These are phyloP conservation scores for Phaeosphaeria sp. DNA, from an alignment of 2,329 filamentous ascomycete genomes.

Conservation along the genomic window DNA sequence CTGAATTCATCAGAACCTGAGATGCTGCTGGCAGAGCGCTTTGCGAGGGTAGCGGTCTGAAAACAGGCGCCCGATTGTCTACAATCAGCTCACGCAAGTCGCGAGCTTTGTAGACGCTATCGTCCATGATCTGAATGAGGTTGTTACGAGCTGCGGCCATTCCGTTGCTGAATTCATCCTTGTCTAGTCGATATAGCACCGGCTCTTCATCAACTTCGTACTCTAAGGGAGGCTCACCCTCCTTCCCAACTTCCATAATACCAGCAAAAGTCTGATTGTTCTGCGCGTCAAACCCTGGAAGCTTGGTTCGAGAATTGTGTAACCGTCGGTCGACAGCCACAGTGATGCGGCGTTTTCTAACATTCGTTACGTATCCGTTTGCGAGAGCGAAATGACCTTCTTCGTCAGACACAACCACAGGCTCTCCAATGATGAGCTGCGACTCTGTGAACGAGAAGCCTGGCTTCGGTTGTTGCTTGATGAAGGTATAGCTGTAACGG, in stretches of 20 bases:
- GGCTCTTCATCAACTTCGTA: constrained; percentile 58
- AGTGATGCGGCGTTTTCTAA: constrained; percentile 76
- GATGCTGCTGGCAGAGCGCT: constrained; percentile 61
- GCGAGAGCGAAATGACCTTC: constrained; percentile 93
- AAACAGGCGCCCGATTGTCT: constrained; percentile 74
- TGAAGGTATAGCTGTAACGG: constrained; percentile 83
- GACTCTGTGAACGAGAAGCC: constrained; percentile 90
- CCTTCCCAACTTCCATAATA: constrained; percentile 81
- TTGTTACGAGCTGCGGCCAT: constrained; percentile 97
- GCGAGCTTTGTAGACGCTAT: constrained; percentile 71
- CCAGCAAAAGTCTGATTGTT: constrained; percentile 87
- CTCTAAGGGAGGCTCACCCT: constrained; percentile 47
- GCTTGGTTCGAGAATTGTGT: constrained; percentile 81
- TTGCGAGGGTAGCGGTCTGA: constrained; percentile 70
- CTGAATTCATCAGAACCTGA: constrained; percentile 77
- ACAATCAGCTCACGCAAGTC: constrained; percentile 82
- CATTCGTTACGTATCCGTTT: constrained; percentile 84
- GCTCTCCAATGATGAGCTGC: constrained; percentile 84
- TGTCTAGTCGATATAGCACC: constrained; percentile 84
- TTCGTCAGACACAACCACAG: constrained; percentile 95
- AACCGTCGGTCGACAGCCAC: constrained; percentile 90
- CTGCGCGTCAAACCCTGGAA: constrained; percentile 75
- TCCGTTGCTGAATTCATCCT: constrained; percentile 97
- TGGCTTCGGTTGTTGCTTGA: constrained; percentile 68
- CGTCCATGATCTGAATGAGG: constrained; percentile 88